Evolutionary conservation across 805 yeast genomes (phyloP).

Genomic region (Groenewaldozyma salmanticensis): DNA sequence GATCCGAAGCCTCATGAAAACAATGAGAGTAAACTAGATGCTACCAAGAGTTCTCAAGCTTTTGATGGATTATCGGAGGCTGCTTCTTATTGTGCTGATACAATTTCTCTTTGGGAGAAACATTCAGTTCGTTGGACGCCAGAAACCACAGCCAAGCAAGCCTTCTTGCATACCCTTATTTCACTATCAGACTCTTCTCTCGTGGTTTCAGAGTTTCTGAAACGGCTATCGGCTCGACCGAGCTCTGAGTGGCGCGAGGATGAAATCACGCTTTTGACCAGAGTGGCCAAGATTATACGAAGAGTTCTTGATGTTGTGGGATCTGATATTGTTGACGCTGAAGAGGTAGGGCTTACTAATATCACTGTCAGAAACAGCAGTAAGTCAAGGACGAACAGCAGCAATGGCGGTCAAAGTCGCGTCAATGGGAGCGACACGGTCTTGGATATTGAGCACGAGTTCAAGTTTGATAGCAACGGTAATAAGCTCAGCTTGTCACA

Average conservation of each 20-base stretch:
- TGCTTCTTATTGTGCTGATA: slow-evolving; percentile 30
- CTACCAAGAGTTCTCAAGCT: slow-evolving; percentile 4
- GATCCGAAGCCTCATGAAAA: background rate
- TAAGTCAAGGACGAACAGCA: background rate
- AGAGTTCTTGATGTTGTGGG: slow-evolving; percentile 21
- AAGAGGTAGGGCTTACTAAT: background rate
- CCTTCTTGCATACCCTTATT: slow-evolving; percentile 28
- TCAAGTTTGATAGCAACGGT: background rate
- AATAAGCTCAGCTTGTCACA: background rate
- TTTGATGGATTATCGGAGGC: slow-evolving; percentile 27
- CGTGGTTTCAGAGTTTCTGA: slow-evolving; percentile 26
- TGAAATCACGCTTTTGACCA: slow-evolving; percentile 13
- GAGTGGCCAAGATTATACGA: slow-evolving; percentile 16
- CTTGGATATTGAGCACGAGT: slow-evolving; percentile 5
- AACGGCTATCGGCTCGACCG: slow-evolving; percentile 16
- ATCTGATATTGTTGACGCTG: slow-evolving; percentile 10
- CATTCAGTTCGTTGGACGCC: slow-evolving; percentile 24
- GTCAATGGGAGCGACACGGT: slow-evolving; percentile 4
- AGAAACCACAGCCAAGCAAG: slow-evolving; percentile 24
- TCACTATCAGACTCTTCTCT: slow-evolving; percentile 29
- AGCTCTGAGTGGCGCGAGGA: slow-evolving; percentile 14
- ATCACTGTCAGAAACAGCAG: background rate
- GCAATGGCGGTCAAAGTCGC: slow-evolving; percentile 1
- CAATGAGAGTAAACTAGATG: background rate
- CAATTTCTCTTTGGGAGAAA: slow-evolving; percentile 30